Evolutionary conservation across 2,329 filamentous ascomycete genomes (phyloP).

Genomic region (Cercospora zeae-maydis): DNA sequence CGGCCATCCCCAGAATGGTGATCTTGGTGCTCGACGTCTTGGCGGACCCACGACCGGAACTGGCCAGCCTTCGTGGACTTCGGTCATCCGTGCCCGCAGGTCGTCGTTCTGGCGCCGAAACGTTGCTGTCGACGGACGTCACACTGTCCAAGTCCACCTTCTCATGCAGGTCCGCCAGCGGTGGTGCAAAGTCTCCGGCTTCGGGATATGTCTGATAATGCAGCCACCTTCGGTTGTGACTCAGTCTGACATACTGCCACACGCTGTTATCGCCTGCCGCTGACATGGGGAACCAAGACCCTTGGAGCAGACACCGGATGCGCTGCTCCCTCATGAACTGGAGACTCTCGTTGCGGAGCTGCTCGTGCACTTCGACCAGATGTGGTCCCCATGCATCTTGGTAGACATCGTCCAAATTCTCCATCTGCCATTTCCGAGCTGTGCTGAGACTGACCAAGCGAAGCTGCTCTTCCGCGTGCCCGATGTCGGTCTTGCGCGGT

Average conservation of each 20-base stretch:
- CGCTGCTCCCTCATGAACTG: slow-evolving; percentile 98
- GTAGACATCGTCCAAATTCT: slow-evolving; percentile 82
- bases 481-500: slow-evolving; percentile 73
- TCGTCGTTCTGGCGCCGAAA: slow-evolving; percentile 62
- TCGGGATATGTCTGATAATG: slow-evolving; percentile 83
- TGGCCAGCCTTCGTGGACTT: slow-evolving; percentile 27
- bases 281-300: slow-evolving; percentile 76
- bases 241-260: slow-evolving; percentile 83
- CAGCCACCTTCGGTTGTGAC: slow-evolving; percentile 83
- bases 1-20: slow-evolving; percentile 68
- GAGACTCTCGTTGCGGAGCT: slow-evolving; percentile 83
- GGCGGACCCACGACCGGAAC: slow-evolving; percentile 17
- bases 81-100: slow-evolving; percentile 46
- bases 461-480: slow-evolving; percentile 86
- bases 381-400: slow-evolving; percentile 94
- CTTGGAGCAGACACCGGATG: slow-evolving; percentile 80
- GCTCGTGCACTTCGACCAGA: slow-evolving; percentile 81
- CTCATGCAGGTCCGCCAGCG: slow-evolving; percentile 68
- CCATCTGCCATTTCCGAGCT: slow-evolving; percentile 86
- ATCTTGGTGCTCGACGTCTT: slow-evolving; percentile 68
- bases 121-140: slow-evolving; percentile 90
- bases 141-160: slow-evolving; percentile 85
- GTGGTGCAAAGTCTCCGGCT: slow-evolving; percentile 53
- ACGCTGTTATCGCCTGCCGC: slow-evolving; percentile 16
- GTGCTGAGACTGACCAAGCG: slow-evolving; percentile 74